Base-by-base conservation (phyloP, 495 filamentous ascomycete genomes). In the Penicillium longicatenatum region DNA sequence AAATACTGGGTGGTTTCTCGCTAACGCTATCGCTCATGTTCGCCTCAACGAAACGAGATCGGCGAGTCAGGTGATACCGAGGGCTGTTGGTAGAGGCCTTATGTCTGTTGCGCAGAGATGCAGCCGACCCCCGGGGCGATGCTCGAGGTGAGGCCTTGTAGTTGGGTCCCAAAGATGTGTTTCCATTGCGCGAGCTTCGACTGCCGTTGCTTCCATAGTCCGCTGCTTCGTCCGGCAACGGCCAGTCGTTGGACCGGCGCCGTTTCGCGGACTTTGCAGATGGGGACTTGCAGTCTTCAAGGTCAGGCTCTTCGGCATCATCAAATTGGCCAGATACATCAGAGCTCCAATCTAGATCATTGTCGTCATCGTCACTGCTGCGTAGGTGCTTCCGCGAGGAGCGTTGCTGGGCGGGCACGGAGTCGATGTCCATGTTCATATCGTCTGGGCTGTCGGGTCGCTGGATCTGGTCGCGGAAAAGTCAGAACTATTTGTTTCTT, bases 21-120 rank as follows among this genome's bases (percentile, higher is more conserved):
- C 87, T 90, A 17, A 81, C 78, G 55, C 86, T 83, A 67, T 92
- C 89, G 66, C 85, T 89, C 88, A 92, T 91, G 54, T 81, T 88
- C 3, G 86, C 89, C 63, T 92, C 89, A 5, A 86, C 70, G 63
- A 92, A 92, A 29, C 82, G 77, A 9, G 85, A 88, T 14, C 78
- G 77, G 10, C 85, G 82, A 43, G 62, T 69, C 4, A 68, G 58
- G 19, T 55, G 50, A 30, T 52, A 49, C 29, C 58, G 63, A 16
- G 57, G 59, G 44, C 63, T 67, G 4, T 64, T 59, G 9, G 61
- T 52, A 52, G 60, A 50, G 19, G 52, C 49, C 42, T 58, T 61
- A 12, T 65, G 54, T 30, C 65, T 54, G 31, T 50, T 60, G 43
- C 65, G 67, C 41, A 67, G 20, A 4, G 64, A 69, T 21, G 59